These are phyloP conservation scores for Rhodotorula sp. DNA, from an alignment of 1,284 basidiomycete species.

Conservation along the genomic window DNA sequence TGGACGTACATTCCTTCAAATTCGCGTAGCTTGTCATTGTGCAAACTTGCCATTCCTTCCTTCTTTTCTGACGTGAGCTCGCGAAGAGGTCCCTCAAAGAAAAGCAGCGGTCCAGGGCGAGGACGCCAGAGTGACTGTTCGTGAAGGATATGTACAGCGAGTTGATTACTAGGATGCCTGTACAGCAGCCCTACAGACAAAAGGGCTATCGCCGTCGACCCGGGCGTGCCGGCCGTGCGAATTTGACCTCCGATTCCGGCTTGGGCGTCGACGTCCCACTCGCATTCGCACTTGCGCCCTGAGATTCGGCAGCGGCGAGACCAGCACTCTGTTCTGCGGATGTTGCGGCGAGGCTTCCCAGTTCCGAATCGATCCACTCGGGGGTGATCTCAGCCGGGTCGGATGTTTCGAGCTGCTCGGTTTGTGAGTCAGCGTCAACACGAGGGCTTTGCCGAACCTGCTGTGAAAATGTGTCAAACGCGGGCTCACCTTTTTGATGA, in stretches of 20 bases:
- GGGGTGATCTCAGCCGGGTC: slow-evolving; percentile 71
- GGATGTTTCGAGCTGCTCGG: slow-evolving; percentile 74
- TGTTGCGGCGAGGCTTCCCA: slow-evolving; percentile 51
- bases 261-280: slow-evolving; percentile 8
- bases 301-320: not conserved
- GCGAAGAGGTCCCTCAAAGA: no score
- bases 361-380: slow-evolving; percentile 60
- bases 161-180: not conserved
- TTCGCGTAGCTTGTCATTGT: not conserved
- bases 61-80: no score
- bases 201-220: slow-evolving; percentile 37
- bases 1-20: not conserved
- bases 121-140: no score
- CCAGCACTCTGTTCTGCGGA: not conserved
- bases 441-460: slow-evolving; percentile 47
- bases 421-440: slow-evolving; percentile 27
- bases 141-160: no score
- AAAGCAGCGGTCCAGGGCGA: no score
- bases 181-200: not conserved
- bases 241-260: slow-evolving; percentile 33
- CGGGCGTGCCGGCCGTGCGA: slow-evolving; percentile 46
- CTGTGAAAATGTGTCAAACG: no score
- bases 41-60: not conserved
- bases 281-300: not conserved
- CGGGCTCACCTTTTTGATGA: slow-evolving; percentile 46